Percentiles rank a stretch among this genome's conserved stretches.
Conservation (phyloP, 2,329 filamentous ascomycete genomes). For the Xylaria sp. region DNA sequence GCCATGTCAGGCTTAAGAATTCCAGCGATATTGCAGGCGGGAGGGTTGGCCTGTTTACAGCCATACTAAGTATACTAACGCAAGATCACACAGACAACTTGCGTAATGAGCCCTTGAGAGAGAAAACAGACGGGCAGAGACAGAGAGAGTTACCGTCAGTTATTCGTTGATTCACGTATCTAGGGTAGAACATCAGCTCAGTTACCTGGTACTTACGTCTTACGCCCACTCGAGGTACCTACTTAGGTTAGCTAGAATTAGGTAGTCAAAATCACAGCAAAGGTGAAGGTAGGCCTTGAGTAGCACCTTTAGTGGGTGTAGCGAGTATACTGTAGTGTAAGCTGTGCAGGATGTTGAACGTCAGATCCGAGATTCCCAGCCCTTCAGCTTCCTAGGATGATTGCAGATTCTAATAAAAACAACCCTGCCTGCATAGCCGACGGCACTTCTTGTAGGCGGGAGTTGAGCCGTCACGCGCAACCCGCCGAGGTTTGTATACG, state of each 20-base stretch:
- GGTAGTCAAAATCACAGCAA: not conserved
- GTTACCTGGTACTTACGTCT: constrained; percentile 4
- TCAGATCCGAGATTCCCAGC: constrained; percentile 25
- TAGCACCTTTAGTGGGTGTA: not conserved
- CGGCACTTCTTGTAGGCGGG: constrained; percentile 3
- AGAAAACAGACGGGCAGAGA: not conserved
- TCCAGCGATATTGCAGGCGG: constrained; percentile 15
- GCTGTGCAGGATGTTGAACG: constrained; percentile 23
- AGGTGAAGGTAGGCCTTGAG: not conserved
- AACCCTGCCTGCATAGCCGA: constrained; percentile 23
- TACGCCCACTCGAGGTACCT: not conserved
- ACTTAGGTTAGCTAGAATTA: not conserved
- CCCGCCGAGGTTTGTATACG: constrained; percentile 18
- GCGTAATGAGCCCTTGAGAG: not conserved
- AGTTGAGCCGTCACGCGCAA: constrained; percentile 8
- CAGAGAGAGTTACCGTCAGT: not conserved
- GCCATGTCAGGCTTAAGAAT: constrained; percentile 23
- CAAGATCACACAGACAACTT: constrained; percentile 3
- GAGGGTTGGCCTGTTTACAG: constrained; percentile 5
- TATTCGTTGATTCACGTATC: not conserved
- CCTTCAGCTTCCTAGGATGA: constrained; percentile 18
- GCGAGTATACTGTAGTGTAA: not conserved
- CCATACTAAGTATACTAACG: constrained; percentile 5
- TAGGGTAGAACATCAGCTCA: not conserved
- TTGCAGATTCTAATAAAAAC: constrained; percentile 32